phyloP scores from a whole-genome alignment of 2,329 filamentous ascomycete genomes.

The Hypoxylon sp. region DNA sequence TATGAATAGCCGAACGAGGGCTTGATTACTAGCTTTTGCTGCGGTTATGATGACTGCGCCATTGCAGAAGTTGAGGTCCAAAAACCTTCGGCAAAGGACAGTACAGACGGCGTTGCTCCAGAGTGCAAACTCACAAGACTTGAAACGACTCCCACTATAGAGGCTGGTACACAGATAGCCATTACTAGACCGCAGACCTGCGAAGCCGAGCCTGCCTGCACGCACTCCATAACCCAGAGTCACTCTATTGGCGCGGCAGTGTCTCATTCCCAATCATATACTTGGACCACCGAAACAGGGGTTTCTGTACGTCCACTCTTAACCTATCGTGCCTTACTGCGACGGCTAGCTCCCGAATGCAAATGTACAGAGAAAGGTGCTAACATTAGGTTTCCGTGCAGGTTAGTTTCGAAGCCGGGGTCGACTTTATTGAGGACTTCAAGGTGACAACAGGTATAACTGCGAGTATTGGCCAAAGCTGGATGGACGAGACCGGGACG shows the following conservation, averaged over 20 bases:
- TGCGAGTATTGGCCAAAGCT: slow-evolving; percentile 24
- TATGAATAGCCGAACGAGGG: slow-evolving; percentile 27
- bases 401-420: slow-evolving; percentile 26
- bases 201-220: slow-evolving; percentile 36
- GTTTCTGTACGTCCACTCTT: slow-evolving; percentile 28
- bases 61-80: slow-evolving; percentile 33
- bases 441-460: not conserved
- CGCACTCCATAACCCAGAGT: slow-evolving; percentile 36
- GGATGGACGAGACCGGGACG: slow-evolving; percentile 30
- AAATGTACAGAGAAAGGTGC: not conserved
- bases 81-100: not conserved
- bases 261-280: slow-evolving; percentile 28
- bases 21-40: slow-evolving; percentile 42
- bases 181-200: slow-evolving; percentile 38
- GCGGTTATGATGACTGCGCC: slow-evolving; percentile 36
- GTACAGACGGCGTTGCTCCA: not conserved
- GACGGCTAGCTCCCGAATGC: not conserved
- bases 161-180: slow-evolving; percentile 34
- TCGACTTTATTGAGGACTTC: slow-evolving; percentile 27
- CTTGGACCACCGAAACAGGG: slow-evolving; percentile 34
- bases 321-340: not conserved
- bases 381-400: slow-evolving; percentile 13
- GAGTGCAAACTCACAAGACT: slow-evolving; percentile 25
- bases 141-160: slow-evolving; percentile 15
- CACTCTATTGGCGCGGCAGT: slow-evolving; percentile 29